These are phyloP conservation scores for Yamadazyma siamensis DNA, from an alignment of 1,139 yeast species.

Conservation along the genomic window DNA sequence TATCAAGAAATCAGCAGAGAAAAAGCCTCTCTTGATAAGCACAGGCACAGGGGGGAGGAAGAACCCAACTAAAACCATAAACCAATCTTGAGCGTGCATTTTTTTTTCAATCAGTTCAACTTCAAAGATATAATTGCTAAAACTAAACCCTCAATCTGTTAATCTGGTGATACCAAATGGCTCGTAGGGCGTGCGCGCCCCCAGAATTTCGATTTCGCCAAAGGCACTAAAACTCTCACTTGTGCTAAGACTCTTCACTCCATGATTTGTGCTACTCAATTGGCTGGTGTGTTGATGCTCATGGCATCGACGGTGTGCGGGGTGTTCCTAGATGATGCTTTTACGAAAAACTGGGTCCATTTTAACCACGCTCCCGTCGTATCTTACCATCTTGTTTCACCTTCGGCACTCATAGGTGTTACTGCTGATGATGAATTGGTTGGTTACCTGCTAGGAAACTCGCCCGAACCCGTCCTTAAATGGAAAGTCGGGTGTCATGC, in stretches of 20 bases:
- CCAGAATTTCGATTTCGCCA: too few species aligned
- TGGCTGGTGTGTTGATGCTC: too few species aligned
- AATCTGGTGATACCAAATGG: too few species aligned
- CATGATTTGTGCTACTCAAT: too few species aligned
- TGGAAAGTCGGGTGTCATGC: conserved; percentile 19
- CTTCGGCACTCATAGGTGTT: conserved; percentile 22
- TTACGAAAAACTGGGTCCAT: conserved; percentile 26
- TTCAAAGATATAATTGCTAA: not conserved
- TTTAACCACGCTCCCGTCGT: conserved; percentile 11
- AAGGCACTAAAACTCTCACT: too few species aligned
- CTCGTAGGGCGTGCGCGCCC: too few species aligned
- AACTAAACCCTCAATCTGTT: too few species aligned
- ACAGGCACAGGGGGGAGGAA: conserved; percentile 85
- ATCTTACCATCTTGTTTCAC: conserved; percentile 10
- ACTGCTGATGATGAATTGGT: conserved; percentile 22
- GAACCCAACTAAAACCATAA: conserved; percentile 74
- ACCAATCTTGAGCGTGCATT: conserved; percentile 75
- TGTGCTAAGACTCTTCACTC: too few species aligned
- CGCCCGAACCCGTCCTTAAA: conserved; percentile 6
- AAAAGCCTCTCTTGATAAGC: conserved; percentile 69
- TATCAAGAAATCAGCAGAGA: conserved; percentile 67
- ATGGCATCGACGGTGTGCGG: conserved; percentile 5
- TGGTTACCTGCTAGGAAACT: conserved; percentile 3
- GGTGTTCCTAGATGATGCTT: conserved; percentile 36
- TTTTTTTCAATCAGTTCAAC: too few species aligned